Evolutionary conservation across 495 filamentous ascomycete genomes (phyloP).

Genomic region (Tuber umbilicatum): DNA sequence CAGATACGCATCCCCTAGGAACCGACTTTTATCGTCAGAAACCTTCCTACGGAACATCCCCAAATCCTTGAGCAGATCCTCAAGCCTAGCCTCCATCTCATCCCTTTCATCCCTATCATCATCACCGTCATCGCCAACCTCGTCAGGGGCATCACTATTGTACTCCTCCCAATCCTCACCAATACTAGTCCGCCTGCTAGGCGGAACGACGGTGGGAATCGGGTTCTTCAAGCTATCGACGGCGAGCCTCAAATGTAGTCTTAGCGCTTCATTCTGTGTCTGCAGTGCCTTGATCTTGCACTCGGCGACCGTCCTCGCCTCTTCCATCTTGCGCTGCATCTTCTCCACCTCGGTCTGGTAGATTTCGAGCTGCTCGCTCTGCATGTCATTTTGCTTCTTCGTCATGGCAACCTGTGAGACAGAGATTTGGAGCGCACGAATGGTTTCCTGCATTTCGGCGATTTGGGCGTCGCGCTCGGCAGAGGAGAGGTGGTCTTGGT

Average conservation of each 20-base stretch:
- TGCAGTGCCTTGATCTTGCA: constrained; percentile 81
- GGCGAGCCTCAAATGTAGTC: constrained; percentile 76
- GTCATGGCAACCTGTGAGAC: constrained; percentile 55
- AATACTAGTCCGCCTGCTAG: constrained; percentile 23
- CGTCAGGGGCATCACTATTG: constrained; percentile 37
- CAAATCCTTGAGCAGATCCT: constrained; percentile 68
- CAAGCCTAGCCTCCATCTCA: constrained; percentile 63
- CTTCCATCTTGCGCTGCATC: constrained; percentile 92
- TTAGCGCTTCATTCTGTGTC: constrained; percentile 81
- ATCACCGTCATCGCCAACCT: constrained; percentile 46
- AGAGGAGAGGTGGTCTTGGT: constrained; percentile 79
- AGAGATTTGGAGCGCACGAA: constrained; percentile 70
- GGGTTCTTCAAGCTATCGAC: constrained; percentile 84
- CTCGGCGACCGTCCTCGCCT: constrained; percentile 76
- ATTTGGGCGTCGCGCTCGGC: constrained; percentile 93
- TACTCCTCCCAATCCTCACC: constrained; percentile 42
- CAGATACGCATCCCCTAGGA: constrained; percentile 43
- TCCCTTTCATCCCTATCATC: constrained; percentile 51
- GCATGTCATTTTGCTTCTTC: constrained; percentile 49
- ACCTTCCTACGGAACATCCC: constrained; percentile 77
- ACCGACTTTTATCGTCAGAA: constrained; percentile 62
- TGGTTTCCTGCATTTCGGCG: constrained; percentile 85
- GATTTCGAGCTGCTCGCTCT: constrained; percentile 68
- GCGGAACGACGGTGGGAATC: constrained; percentile 54
- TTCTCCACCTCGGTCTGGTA: constrained; percentile 79